phyloP scores from a whole-genome alignment of 331 rosid genomes.

The Saraca asoca region DNA sequence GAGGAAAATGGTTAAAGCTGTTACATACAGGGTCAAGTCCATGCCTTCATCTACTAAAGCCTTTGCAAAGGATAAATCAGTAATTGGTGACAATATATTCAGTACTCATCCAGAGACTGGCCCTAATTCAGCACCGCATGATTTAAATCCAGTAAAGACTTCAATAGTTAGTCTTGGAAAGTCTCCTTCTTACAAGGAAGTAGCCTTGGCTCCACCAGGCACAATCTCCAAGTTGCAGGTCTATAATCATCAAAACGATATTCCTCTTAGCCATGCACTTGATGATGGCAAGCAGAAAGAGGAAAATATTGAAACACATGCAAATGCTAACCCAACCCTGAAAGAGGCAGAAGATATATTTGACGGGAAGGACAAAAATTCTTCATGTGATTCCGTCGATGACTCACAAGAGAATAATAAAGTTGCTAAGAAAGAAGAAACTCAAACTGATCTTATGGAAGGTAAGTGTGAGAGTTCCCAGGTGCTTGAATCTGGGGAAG shows the following conservation, averaged over 20 bases:
- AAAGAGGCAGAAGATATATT: constrained; percentile 39
- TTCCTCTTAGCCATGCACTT: constrained; percentile 44
- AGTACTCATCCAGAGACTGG: constrained; percentile 50
- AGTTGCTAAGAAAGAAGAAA: constrained; percentile 53
- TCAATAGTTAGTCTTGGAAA: constrained; percentile 77
- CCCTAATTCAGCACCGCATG: constrained; percentile 43
- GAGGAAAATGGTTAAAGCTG: constrained; percentile 70
- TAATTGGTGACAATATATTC: constrained; percentile 41
- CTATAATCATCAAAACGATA: constrained; percentile 55
- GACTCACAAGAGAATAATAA: constrained; percentile 49
- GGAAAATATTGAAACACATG: constrained; percentile 46
- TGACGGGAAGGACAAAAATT: constrained; percentile 43
- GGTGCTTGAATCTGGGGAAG: constrained; percentile 42
- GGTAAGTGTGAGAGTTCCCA: constrained; percentile 45
- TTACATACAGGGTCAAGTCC: constrained; percentile 88
- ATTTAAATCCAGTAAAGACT: constrained; percentile 55
- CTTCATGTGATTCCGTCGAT: constrained; percentile 43
- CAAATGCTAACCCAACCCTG: constrained; percentile 41
- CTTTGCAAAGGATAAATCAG: constrained; percentile 42
- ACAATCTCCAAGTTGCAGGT: constrained; percentile 73
- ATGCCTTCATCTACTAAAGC: constrained; percentile 54
- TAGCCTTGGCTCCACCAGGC: constrained; percentile 98
- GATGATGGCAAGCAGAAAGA: constrained; percentile 43
- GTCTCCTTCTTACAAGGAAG: constrained; percentile 98
- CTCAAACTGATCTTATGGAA: constrained; percentile 38